Base-by-base conservation (phyloP, 495 filamentous ascomycete species). In the Neurospora tetraspora region DNA sequence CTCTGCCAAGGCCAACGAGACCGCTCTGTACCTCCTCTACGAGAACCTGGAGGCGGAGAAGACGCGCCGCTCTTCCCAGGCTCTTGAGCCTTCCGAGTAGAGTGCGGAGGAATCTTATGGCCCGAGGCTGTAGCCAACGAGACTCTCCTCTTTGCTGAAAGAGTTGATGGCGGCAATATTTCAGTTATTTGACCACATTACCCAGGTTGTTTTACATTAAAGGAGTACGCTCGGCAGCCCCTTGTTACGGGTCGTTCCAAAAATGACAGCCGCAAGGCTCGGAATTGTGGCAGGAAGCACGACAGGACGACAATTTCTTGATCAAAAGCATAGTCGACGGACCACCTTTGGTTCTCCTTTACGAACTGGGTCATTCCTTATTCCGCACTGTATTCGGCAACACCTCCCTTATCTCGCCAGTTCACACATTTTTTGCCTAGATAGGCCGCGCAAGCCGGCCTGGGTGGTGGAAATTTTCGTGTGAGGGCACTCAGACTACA, bases 1-100 rank as follows among this genome's bases (percentile, higher is more conserved):
- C 73, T 96, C 92, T 72, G 89, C 91, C 34, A 88, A 88, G 82
- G 92, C 92, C 74, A 98, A 98, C 78, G 96, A 99, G 85, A 94
- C 94, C 75, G 96, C 96, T 18, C 87, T 99, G 10, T 98, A 95
- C 81, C 89, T 98, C 42, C 88, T 99, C 69, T 99, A 99, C 83
- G 96, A 99, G 87, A 98, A 99, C 82, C 89, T 99, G 39, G 96
- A 99, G 83, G 96, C 94, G 20, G 96, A 99, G 86, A 99, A 99
- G 87, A 93, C 93, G 88, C 93, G 95, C 73, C 92, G 96, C 79
- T 93, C 91, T 84, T 92, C 96, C 82, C 76, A 77, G 42, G 73
- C 75, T 11, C 81, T 79, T 37, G 82, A 83, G 73, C 82, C 86
- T 40, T 85, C 89, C 72, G 91, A 94, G 84, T 92, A 96, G 82